Evolutionary conservation across 805 yeast species (phyloP).

Genomic region (Blastobotrys peoriensis): DNA sequence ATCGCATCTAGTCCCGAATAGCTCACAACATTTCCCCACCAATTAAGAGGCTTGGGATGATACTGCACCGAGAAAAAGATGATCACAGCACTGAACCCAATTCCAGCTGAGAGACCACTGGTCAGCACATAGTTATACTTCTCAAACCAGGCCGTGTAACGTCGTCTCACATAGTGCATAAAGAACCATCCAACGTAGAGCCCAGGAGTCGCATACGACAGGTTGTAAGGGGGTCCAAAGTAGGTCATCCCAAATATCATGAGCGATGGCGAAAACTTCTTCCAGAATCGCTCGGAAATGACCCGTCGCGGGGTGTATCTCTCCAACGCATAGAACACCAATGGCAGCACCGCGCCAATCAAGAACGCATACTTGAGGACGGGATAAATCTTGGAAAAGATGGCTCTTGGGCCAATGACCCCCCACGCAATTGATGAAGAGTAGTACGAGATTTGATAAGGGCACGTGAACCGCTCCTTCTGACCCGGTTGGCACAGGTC

Average conservation of each 20-base stretch:
- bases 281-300: too few species aligned
- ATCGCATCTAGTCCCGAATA: constrained; percentile 13
- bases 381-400: constrained; percentile 31
- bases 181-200: constrained; percentile 37
- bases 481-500: constrained; percentile 25
- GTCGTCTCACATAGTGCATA: constrained; percentile 39
- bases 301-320: too few species aligned
- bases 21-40: constrained; percentile 47
- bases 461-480: constrained; percentile 32
- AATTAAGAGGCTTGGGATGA: constrained; percentile 29
- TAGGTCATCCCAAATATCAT: too few species aligned
- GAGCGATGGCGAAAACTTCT: constrained; percentile 23
- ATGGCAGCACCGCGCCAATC: constrained; percentile 13
- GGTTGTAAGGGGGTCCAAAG: constrained; percentile 39
- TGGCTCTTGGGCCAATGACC: constrained; percentile 42
- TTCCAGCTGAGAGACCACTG: constrained; percentile 45
- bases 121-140: constrained; percentile 46
- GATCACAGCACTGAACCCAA: constrained; percentile 42
- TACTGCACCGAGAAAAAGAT: constrained; percentile 40
- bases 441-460: constrained; percentile 40
- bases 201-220: constrained; percentile 39
- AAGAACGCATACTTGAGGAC: constrained; percentile 19
- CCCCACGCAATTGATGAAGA: constrained; percentile 43
- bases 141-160: constrained; percentile 47
- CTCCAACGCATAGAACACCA: constrained; percentile 5